phyloP scores from a whole-genome alignment of 495 filamentous ascomycete species.

The Entonaema liquescens region DNA sequence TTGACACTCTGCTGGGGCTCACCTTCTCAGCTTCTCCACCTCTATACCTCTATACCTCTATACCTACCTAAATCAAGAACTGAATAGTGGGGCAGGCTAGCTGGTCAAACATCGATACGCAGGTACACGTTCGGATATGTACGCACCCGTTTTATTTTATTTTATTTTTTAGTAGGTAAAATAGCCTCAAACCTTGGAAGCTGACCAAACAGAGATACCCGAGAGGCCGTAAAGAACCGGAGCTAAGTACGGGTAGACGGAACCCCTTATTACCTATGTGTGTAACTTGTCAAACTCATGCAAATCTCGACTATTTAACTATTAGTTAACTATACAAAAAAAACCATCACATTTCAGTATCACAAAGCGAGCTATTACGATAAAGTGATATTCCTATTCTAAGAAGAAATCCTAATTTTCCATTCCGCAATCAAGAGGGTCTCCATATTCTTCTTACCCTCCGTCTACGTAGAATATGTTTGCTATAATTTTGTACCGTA shows the following conservation, averaged over 20 bases:
- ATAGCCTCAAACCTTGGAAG: not conserved
- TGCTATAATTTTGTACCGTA: slow-evolving; percentile 14
- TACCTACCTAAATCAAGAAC: slow-evolving; percentile 5
- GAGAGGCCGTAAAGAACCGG: not conserved
- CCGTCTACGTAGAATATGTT: not conserved
- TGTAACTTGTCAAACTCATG: not conserved
- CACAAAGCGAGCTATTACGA: not conserved
- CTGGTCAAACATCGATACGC: slow-evolving; percentile 7
- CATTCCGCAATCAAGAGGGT: not conserved
- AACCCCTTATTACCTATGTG: not conserved
- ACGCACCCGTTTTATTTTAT: not conserved
- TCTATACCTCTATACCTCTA: too few species aligned
- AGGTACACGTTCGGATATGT: slow-evolving; percentile 16
- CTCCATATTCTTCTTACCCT: slow-evolving; percentile 11
- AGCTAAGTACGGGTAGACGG: not conserved
- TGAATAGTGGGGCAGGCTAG: slow-evolving; percentile 18
- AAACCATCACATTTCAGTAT: not conserved
- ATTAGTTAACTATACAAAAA: too few species aligned
- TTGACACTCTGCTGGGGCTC: slow-evolving; percentile 9
- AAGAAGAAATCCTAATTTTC: slow-evolving; percentile 27
- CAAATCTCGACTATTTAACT: not conserved
- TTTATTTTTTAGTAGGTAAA: not conserved
- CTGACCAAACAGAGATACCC: not conserved
- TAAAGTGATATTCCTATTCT: slow-evolving; percentile 13
- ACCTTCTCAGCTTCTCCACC: too few species aligned